Conservation (phyloP, 2,329 filamentous ascomycete species). For the Botryotinia globosa region DNA sequence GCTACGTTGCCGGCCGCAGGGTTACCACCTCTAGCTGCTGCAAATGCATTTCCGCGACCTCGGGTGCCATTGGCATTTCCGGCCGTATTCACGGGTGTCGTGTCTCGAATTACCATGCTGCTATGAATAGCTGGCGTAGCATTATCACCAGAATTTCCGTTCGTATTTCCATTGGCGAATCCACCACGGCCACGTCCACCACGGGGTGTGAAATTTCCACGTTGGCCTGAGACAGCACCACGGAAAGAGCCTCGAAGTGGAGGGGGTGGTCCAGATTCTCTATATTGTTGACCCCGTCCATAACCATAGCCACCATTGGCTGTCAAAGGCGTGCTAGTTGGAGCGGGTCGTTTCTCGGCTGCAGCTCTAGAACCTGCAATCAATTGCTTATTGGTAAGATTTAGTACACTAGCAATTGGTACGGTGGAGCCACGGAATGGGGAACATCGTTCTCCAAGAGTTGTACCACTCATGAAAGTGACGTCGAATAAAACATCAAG, state of each 20-base stretch:
- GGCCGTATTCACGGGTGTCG: constrained; percentile 24
- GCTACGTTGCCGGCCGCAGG: constrained; percentile 30
- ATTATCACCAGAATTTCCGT: constrained; percentile 27
- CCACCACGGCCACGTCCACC: constrained; percentile 40
- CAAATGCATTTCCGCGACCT: constrained; percentile 26
- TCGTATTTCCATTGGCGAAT: constrained; percentile 19
- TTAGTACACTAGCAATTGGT: constrained; percentile 81
- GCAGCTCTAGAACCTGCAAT: constrained; percentile 63
- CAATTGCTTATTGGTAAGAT: constrained; percentile 79
- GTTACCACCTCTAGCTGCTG: constrained; percentile 31
- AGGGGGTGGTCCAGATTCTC: constrained; percentile 53
- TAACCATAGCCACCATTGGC: constrained; percentile 54
- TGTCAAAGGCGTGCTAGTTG: constrained; percentile 50
- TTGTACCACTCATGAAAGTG: constrained; percentile 96
- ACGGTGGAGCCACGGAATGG: constrained; percentile 94
- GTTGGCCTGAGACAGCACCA: constrained; percentile 44
- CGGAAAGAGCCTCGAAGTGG: constrained; percentile 58
- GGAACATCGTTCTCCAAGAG: constrained; percentile 82
- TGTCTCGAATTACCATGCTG: constrained; percentile 30
- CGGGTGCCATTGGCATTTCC: constrained; percentile 25
- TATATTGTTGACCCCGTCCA: constrained; percentile 60
- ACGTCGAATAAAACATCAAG: constrained; percentile 92
- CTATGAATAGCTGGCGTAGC: constrained; percentile 32
- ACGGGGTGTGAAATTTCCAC: constrained; percentile 17
- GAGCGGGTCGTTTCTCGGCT: constrained; percentile 51